Evolutionary conservation across 1,284 basidiomycete genomes (phyloP).

Genomic region (Leucoagaricus sp.): DNA sequence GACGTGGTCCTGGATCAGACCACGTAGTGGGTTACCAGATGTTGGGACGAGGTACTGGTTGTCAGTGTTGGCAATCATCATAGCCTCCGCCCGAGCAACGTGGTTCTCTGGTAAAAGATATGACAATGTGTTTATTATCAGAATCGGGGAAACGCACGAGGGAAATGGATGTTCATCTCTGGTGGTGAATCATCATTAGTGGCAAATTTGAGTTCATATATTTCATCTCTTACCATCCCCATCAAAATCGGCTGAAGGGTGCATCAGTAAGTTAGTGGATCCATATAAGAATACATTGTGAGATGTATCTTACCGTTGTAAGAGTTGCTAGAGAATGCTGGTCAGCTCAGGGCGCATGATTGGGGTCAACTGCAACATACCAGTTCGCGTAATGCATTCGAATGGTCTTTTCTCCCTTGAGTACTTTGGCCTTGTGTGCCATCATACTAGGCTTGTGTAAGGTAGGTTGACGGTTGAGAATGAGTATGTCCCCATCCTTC

Average conservation of each 20-base stretch:
- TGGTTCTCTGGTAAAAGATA: slow-evolving; percentile 68
- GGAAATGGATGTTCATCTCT: slow-evolving; percentile 99
- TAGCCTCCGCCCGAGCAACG: slow-evolving; percentile 91
- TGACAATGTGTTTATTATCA: not conserved
- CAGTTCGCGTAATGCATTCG: slow-evolving; percentile 99
- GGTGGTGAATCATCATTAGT: slow-evolving; percentile 6
- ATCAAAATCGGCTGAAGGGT: slow-evolving; percentile 89
- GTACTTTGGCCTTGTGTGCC: slow-evolving; percentile 92
- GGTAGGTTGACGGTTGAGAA: slow-evolving; percentile 98
- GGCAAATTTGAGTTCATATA: too few species aligned
- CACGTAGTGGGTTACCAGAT: slow-evolving; percentile 96
- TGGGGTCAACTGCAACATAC: slow-evolving; percentile 42
- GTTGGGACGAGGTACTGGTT: slow-evolving; percentile 99
- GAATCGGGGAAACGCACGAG: slow-evolving; percentile 62
- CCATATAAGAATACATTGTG: not conserved
- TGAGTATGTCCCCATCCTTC: slow-evolving; percentile 92
- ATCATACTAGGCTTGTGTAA: slow-evolving; percentile 99
- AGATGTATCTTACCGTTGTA: slow-evolving; percentile 78
- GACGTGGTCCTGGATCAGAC: slow-evolving; percentile 98
- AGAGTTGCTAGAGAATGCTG: slow-evolving; percentile 74
- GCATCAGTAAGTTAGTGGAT: slow-evolving; percentile 15
- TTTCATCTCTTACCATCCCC: slow-evolving; percentile 91
- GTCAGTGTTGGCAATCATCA: slow-evolving; percentile 96
- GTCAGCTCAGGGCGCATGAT: not conserved
- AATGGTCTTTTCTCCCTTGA: slow-evolving; percentile 98